Evolutionary conservation across 345 rosid genomes (phyloP), one percentile per base, ranked within the genome.

Genomic region (Eucalyptus marginata): DNA sequence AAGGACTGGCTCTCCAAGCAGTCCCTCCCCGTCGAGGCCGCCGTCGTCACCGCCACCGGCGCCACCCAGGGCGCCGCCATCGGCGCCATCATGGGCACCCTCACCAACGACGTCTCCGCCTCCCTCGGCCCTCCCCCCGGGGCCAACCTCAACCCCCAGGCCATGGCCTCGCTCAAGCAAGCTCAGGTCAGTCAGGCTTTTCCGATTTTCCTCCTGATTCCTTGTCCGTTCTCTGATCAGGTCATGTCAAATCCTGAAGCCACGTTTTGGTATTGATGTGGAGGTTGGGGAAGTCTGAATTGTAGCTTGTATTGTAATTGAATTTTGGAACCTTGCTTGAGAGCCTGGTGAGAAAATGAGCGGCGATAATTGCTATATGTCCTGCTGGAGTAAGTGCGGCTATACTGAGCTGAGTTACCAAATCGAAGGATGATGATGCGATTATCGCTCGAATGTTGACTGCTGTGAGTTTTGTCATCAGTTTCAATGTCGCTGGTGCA

Each of bases 101-200:
- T 93, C 76, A 91, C 92, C 79, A 87, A 86, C 59, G 94, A 93
- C 89, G 59, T 93, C 40, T 90, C 92, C 15, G 80, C 94, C 54
- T 79, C 93, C 59, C 68, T 92, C 11, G 64, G 86, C 47, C 89
- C 90, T 81, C 90, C 94, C 64, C 94, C 93, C 7, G 88, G 87
- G 86, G 92, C 91, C 71, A 10, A 89, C 88, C 87, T 90, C 88
- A 89, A 92, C 89, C 91, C 94, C 36, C 88, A 93, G 59, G 92
- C 92, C 88, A 88, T 91, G 94, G 93, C 95, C 40, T 91, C 94
- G 49, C 89, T 97, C 87, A 90, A 96, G 93, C 99, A 97, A 91
- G 97, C 99, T 84, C 99, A 96, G 97, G 99, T 96, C 36, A 18
- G 33, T 27, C 31, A 29, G 40, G 14, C 8, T 43, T 20, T 18